These are phyloP conservation scores for Boletus eberwhitei DNA, from an alignment of 768 basidiomycete genomes.

Conservation along the genomic window DNA sequence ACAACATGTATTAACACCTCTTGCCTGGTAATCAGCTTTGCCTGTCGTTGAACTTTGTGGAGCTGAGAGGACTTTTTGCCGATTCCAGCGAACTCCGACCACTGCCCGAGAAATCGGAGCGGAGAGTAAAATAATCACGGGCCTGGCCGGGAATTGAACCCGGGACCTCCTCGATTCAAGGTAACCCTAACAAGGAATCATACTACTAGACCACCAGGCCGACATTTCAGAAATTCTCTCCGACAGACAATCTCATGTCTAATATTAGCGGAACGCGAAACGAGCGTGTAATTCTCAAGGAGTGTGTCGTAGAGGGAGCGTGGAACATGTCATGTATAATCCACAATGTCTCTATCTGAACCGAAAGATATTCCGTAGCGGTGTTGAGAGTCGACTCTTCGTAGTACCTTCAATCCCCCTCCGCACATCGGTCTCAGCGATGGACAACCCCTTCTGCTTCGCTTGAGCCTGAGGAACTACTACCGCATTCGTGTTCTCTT, in stretches of 20 bases:
- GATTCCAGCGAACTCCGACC: conserved; percentile 3
- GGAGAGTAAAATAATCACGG: conserved; percentile 16
- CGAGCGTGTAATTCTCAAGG: conserved; percentile 4
- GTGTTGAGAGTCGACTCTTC: conserved; percentile 27
- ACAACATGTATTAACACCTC: neutral
- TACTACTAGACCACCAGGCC: conserved; percentile 65
- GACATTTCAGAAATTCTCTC: neutral
- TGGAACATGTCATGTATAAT: neutral
- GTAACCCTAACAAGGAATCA: conserved; percentile 60
- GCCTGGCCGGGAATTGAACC: conserved; percentile 60
- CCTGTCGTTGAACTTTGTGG: neutral
- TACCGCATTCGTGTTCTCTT: conserved; percentile 12
- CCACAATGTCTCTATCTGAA: conserved; percentile 20
- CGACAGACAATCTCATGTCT: neutral
- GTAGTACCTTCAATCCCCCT: conserved; percentile 25
- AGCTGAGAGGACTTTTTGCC: too few relatives aligned
- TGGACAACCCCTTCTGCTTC: conserved; percentile 13
- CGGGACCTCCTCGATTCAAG: conserved; percentile 52
- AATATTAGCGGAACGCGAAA: neutral
- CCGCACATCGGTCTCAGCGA: conserved; percentile 18
- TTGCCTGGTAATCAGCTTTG: neutral
- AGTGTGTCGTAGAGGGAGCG: conserved; percentile 9
- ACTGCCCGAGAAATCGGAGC: neutral
- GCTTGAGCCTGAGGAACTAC: conserved; percentile 1
- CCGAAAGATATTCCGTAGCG: conserved; percentile 32